Evolutionary conservation across 495 filamentous ascomycete genomes (phyloP).

Genomic region (Neurospora sublineolata): DNA sequence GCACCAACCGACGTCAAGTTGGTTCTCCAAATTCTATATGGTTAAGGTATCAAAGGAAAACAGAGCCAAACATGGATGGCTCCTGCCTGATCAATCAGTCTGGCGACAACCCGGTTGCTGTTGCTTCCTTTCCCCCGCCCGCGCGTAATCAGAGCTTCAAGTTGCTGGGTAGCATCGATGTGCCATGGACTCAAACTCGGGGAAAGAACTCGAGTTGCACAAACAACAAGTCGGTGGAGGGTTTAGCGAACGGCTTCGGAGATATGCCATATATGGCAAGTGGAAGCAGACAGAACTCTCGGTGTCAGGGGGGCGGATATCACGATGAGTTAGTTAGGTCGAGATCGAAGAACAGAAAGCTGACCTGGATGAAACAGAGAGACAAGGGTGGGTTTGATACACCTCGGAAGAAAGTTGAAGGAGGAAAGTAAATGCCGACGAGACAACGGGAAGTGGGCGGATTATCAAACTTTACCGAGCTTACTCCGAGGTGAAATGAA

Average conservation of each 20-base stretch:
- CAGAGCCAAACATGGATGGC: not conserved
- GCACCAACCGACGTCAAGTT: not conserved
- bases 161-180: not conserved
- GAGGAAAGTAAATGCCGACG: no score
- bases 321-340: not conserved
- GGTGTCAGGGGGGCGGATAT: no score
- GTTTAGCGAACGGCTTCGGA: not conserved
- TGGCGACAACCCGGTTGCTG: not conserved
- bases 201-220: not conserved
- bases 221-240: not conserved
- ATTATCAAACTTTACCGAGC: no score
- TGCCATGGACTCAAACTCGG: not conserved
- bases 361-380: not conserved
- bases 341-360: not conserved
- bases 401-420: not conserved
- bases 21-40: not conserved
- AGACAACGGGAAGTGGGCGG: no score
- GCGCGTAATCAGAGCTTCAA: not conserved
- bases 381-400: not conserved
- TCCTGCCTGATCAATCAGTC: not conserved
- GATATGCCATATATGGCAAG: not conserved
- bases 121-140: not conserved
- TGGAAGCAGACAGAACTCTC: no score
- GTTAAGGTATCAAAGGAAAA: not conserved
- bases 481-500: no score